Base-by-base conservation (phyloP, 352 stramenopile species). In the Phytophthora quininea region DNA sequence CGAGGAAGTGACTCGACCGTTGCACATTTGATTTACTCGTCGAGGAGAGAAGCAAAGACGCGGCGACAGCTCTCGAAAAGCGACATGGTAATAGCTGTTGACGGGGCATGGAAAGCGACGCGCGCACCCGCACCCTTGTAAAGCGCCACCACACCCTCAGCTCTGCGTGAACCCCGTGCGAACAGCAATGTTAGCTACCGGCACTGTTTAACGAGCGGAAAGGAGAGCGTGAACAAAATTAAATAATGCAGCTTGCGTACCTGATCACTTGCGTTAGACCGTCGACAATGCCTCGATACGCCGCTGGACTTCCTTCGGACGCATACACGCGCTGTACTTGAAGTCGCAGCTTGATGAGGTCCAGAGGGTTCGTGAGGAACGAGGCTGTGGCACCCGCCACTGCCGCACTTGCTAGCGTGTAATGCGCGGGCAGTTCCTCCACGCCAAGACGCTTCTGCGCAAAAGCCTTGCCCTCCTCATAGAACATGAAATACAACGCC, bases 401-500 rank as follows among this genome's bases (percentile, higher is more conserved):
- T 1, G 96, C 85, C 15, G 95, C 85, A 51, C 84, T 87, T 11
- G 69, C 54, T 11, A 95, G 76, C 24, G 86, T 90, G 61, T 88
- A 91, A 29, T 82, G 69, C 15, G 85, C 76, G 11, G 83, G 70
- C 5, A 95, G 65, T 32, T 92, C 76, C 5, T 82, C 56, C 0
- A 64, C 58, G 2, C 67, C 47, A 12, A 91, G 71, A 24, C 74
- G 80, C 2, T 67, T 54, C 35, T 90, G 70, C n/a, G 71, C 66
- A 35, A 82, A 54, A 19, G 77, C 74, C 49, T 95, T 95, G 73
- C 77, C 80, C 72, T 92, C 64, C 42, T 99, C 97, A 69, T 99
- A 99, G 61, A 99, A 97, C 67, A 98, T 88, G 76, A 99, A 99
- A 67, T 99, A 99, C 24, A 99, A 78, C 14, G 96, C 97, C 24